Base-by-base conservation (phyloP, 192 early-diverging fungal species). In the Mortierella claussenii region DNA sequence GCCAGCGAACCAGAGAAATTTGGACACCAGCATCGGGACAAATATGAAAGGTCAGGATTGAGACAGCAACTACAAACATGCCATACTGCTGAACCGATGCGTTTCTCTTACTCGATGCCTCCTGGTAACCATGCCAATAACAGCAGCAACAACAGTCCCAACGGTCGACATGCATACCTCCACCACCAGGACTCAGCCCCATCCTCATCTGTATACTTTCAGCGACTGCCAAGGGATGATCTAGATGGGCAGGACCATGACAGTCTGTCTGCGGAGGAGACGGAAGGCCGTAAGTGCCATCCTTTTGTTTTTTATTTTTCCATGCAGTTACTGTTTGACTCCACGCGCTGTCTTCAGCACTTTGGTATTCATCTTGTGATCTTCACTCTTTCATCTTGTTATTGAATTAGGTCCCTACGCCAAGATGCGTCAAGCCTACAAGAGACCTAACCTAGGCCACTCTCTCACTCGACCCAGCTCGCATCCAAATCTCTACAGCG, bases 21-120 rank as follows among this genome's bases (percentile, higher is more conserved):
- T 37, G 42, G 20, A 10, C 36, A 50, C 24, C 43, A 60, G 34
- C 68, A 61, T 9, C 21, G 57, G 9, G 50, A 60, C 12, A 63
- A 73, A 33, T 64, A 64, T 44, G 69, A 64, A 11, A 55, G 23
- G 40, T 21, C 51, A 34, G 42, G n/a, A n/a, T n/a, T n/a, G n/a
- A n/a, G n/a, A n/a, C n/a, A n/a, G n/a, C n/a, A n/a, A n/a, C n/a
- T n/a, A n/a, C n/a, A n/a, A n/a, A n/a, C n/a, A n/a, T n/a, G n/a
- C n/a, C n/a, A n/a, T n/a, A n/a, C n/a, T n/a, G n/a, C n/a, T n/a
- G n/a, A n/a, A n/a, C n/a, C n/a, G n/a, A n/a, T n/a, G n/a, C n/a
- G n/a, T n/a, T n/a, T n/a, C n/a, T n/a, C n/a, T n/a, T n/a, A n/a
- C n/a, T n/a, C n/a, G n/a, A n/a, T n/a, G n/a, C n/a, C n/a, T n/a